phyloP scores from a whole-genome alignment of 2,329 filamentous ascomycete species.

The Orbilia ellipsospora region DNA sequence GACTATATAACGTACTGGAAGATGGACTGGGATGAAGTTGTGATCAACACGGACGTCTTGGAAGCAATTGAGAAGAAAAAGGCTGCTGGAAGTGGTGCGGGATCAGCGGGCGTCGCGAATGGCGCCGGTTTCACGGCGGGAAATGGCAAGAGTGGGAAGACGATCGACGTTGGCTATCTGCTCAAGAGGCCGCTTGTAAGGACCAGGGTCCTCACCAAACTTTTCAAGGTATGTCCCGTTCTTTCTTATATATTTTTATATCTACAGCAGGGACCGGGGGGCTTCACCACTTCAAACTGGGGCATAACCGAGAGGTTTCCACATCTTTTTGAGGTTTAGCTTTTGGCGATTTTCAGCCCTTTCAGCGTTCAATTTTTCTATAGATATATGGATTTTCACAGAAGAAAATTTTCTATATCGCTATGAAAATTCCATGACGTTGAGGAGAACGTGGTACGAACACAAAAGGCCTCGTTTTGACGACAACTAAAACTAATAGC shows the following conservation, averaged over 20 bases:
- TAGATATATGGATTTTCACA: slow-evolving; percentile 1
- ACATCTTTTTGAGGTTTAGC: background rate
- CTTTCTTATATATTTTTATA: slow-evolving; percentile 30
- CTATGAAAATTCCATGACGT: background rate
- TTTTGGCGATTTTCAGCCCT: background rate
- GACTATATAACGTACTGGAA: slow-evolving; percentile 90
- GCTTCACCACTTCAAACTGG: background rate
- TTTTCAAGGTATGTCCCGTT: slow-evolving; percentile 72
- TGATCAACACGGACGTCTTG: slow-evolving; percentile 79
- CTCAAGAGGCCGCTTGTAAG: slow-evolving; percentile 88
- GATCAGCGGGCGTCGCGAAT: slow-evolving; percentile 26
- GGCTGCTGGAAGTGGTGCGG: slow-evolving; percentile 22
- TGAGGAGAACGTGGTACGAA: slow-evolving; percentile 1
- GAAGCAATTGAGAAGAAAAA: slow-evolving; percentile 55
- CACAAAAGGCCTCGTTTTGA: slow-evolving; percentile 49
- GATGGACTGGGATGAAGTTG: slow-evolving; percentile 90
- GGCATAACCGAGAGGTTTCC: slow-evolving; percentile 15
- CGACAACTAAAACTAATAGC: slow-evolving; percentile 48
- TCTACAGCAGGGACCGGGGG: slow-evolving; percentile 15
- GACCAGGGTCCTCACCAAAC: slow-evolving; percentile 86
- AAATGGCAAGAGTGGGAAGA: slow-evolving; percentile 70
- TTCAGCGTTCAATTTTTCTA: background rate
- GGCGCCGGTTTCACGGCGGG: slow-evolving; percentile 15
- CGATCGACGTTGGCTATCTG: slow-evolving; percentile 92
- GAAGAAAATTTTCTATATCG: background rate